phyloP scores from a whole-genome alignment of 2,329 filamentous ascomycete genomes.

The Cryphonectria naterciae region DNA sequence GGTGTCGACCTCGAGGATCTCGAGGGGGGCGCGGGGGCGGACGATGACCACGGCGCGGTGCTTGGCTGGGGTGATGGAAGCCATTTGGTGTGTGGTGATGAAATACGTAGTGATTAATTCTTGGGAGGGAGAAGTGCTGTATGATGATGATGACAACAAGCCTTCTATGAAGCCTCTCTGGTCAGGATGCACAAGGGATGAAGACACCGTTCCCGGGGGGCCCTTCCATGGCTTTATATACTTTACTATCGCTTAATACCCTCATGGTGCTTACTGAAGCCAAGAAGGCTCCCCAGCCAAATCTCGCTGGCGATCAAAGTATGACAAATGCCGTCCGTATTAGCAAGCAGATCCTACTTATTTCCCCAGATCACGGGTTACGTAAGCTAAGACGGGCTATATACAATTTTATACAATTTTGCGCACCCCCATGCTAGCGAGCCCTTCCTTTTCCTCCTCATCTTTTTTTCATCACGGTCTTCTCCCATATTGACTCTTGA shows the following conservation, averaged over 20 bases:
- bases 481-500: too few species aligned
- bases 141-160: neutral
- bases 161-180: neutral
- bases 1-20: conserved; percentile 35
- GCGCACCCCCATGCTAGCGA: too few species aligned
- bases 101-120: neutral
- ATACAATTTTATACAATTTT: too few species aligned
- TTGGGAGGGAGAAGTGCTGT: neutral
- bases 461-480: too few species aligned
- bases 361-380: too few species aligned
- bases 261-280: neutral
- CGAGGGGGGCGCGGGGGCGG: conserved; percentile 33
- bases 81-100: conserved; percentile 20
- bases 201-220: too few species aligned
- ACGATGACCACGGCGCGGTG: conserved; percentile 36
- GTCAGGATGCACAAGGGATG: neutral
- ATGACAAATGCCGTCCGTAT: neutral
- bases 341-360: neutral
- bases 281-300: neutral
- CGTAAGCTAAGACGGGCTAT: too few species aligned
- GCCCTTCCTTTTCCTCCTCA: too few species aligned
- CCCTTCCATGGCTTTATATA: neutral
- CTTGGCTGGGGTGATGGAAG: conserved; percentile 33
- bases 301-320: neutral
- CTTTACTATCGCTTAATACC: neutral